Evolutionary conservation across 129 eudicot species (phyloP), one percentile per base, ranked within the genome.

Genomic region (Flaveria linearis): DNA sequence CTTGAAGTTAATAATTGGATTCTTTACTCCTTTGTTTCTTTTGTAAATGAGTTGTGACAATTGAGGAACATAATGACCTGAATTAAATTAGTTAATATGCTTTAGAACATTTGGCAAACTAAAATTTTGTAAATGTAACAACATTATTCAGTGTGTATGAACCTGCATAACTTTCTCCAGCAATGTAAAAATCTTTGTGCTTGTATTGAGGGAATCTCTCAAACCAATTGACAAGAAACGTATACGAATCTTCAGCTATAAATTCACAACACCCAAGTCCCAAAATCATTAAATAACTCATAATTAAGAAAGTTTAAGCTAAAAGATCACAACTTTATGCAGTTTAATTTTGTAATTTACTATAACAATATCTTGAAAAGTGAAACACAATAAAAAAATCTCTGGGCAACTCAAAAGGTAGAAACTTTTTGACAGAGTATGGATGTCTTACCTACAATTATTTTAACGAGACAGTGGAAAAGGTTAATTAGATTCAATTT

Each of bases 121-220:
- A 26, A 43, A 22, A 61, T 14, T 71, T 2, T 61, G 33, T 22
- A 16, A 15, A 63, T 63, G 41, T 36, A 79, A 72, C 9, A 15
- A n/a, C 51, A 73, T 51, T 73, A 56, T 42, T 66, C 7, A 65
- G 56, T 64, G 28, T 14, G 45, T 46, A 1, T 28, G 14, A 9
- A 94, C 98, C 98, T 88, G 97, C 99, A 81, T 95, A 95, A 79
- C 99, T 95, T 83, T 95, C 99, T 57, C 99, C 99, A 20, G 99
- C 83, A 85, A 95, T 89, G 79, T 91, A 95, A 77, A n/a, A 95
- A 47, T 91, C 95, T 61, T 97, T 80, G 64, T 91, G 87, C 60
- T 95, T 88, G 84, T 95, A 95, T 71, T 95, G 99, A 66, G 99
- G 99, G 83, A 95, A 95, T 81, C 96, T 89, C 41, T 95, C 96